Evolutionary conservation across 176 grass and related monocot genomes (phyloP), one percentile per base, ranked within the genome.

Genomic region (Urochloa ruziziensis): DNA sequence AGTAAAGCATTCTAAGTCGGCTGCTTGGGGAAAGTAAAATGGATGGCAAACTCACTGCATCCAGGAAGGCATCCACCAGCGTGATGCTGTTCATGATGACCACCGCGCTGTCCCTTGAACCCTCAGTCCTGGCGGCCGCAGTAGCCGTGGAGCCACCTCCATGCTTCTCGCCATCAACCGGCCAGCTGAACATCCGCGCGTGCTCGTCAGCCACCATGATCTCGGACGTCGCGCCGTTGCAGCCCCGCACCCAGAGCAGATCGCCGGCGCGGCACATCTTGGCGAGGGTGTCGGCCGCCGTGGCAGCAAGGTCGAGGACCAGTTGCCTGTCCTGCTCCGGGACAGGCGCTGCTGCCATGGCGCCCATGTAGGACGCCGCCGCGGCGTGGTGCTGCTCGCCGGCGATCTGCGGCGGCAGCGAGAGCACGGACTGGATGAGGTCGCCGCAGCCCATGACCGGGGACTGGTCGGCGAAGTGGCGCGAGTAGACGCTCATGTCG

Each of bases 51-150:
- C 88, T 88, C 81, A 99, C 97, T 4, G 93, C 85, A 32, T 99
- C 83, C 25, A 96, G 72, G 80, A 99, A 99, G 68, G 97, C 89
- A 57, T 96, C 93, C 2, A 99, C 97, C 77, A 99, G 54, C 2
- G 93, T 96, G 77, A 96, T 92, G 87, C 93, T 94, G 82, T 96
- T 99, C 97, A 99, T 96, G 77, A 99, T 99, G 32, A 99, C 85
- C 47, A 96, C 85, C 0, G 97, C 86, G 35, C 73, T 87, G 75
- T 96, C 93, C n/a, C 91, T 83, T 0, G 97, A 94, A 23, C 89
- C 88, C 65, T 99, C 97, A 0, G 89, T 87, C 87, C 91, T 94
- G 13, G 81, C 43, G 2, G 57, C 19, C 33, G 60, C 61, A 18
- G 33, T 44, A 6, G 15, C 23, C 0, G 42, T 8, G 1, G 74